Base-by-base conservation (phyloP, 2,329 filamentous ascomycete species). In the Neoarthrinium moseri region DNA sequence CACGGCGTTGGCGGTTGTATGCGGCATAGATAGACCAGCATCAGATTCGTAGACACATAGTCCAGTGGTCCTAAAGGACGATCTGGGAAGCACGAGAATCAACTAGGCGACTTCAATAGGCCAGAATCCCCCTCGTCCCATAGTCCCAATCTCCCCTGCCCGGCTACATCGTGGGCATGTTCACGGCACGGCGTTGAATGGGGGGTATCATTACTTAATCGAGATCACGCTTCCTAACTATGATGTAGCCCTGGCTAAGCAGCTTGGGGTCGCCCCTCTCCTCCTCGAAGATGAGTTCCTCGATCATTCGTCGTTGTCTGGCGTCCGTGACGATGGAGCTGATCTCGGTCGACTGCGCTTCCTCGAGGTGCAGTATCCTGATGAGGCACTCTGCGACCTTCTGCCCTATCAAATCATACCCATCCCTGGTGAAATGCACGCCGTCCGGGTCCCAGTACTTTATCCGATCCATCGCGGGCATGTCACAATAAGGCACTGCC, bases 321-420 rank as follows among this genome's bases (percentile, higher is more conserved):
- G 59, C 51, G 27, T 61, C 52, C 17, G 48, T 38, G 6, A 52
- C 54, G 24, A 64, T 39, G 20, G 46, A 55, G 52, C 54, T 57
- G 33, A 64, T 61, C n/a, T 63, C 61, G 5, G 58, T 60, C 17
- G 54, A 54, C 22, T 60, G 59, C 4, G 45, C 71, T 49, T 51
- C 63, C 44, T 55, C 59, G 24, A 60, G 57, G 43, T 52, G 55
- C 29, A 76, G 54, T 30, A 83, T 64, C 23, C 71, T 67, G 36
- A 80, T 65, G 8, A 86, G 61, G 23, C 66, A 70, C 20, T 74
- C 69, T 37, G 75, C 82, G 40, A 86, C 69, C 46, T 75, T 69
- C 30, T 73, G 68, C 2, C 83, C 83, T 70, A 87, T 80, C 55
- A 78, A 66, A 56, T 84, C 73, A 66, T 87, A 86, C 6, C 83